These are phyloP conservation scores for Globisporangium acanthophoron DNA, from an alignment of 352 stramenopile genomes.

Conservation along the genomic window DNA sequence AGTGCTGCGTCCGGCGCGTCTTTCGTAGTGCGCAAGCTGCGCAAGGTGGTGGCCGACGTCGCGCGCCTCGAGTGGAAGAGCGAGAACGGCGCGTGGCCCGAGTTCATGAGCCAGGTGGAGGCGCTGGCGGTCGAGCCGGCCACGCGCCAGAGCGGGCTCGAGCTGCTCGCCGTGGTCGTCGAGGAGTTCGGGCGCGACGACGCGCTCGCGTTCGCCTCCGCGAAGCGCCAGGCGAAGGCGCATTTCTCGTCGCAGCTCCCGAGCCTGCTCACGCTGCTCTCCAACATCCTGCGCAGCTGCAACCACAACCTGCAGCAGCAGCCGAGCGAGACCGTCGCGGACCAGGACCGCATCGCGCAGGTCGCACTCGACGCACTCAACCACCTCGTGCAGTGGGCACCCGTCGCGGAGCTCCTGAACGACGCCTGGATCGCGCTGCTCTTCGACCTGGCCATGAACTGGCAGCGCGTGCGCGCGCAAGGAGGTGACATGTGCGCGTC, in stretches of 20 bases:
- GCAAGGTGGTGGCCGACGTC: constrained; percentile 71
- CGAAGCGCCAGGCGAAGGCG: constrained; percentile 37
- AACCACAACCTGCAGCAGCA: constrained; percentile 33
- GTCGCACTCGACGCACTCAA: constrained; percentile 51
- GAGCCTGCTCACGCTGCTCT: constrained; percentile 40
- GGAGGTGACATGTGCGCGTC: constrained; percentile 29
- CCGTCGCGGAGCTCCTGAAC: constrained; percentile 45
- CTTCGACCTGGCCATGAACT: constrained; percentile 48
- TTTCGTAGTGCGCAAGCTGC: constrained; percentile 64
- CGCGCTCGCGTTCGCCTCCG: constrained; percentile 38
- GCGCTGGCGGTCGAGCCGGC: constrained; percentile 37
- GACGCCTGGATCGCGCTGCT: constrained; percentile 56
- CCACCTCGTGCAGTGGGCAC: constrained; percentile 44
- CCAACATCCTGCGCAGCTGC: constrained; percentile 38
- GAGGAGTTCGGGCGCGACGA: constrained; percentile 76
- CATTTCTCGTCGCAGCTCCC: constrained; percentile 40
- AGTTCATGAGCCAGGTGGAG: constrained; percentile 64
- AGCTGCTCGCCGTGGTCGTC: constrained; percentile 50
- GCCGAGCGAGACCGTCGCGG: constrained; percentile 5
- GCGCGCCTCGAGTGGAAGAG: constrained; percentile 47
- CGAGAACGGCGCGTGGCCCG: constrained; percentile 30
- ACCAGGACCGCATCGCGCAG: constrained; percentile 44
- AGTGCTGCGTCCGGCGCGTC: constrained; percentile 8
- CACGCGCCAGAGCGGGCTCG: constrained; percentile 39
- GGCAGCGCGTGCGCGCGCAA: constrained; percentile 21